Base-by-base conservation (phyloP, 768 basidiomycete species). In the Podaxis sp. region DNA sequence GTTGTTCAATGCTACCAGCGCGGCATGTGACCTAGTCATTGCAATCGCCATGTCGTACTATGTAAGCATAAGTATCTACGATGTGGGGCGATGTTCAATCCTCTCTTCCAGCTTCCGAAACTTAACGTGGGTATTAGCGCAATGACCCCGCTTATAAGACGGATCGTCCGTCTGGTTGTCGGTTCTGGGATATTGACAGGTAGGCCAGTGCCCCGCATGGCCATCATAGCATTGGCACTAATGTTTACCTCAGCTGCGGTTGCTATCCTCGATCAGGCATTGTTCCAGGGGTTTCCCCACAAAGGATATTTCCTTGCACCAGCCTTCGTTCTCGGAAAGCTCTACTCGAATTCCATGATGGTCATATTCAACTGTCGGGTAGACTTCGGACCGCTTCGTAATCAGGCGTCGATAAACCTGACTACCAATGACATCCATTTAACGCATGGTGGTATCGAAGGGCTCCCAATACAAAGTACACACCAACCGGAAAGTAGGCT, bases 1-100 rank as follows among this genome's bases (percentile, higher is more conserved):
- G 72, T 58, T 68, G 4, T 73, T 70, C 68, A 65, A 69, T 20
- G 60, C 63, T 1, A 66, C 63, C 10, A 69, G 67, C 7, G 72
- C 72, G 2, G n/a, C 64, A 5, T 65, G 63, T 46, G 69, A 73
- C 60, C 28, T 71, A 41, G 7, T 70, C 15, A 70, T 73, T 59
- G 69, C 70, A 8, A 48, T 60, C 4, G 57, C 63, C 36, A 71
- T 67, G 62, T 60, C 64, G 3, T 71, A 57, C 56, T 73, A 69
- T 46, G 49, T 73, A 40, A 50, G 68, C 44, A 56, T 15, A n/a
- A 17, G 12, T 22, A 37, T 26, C 36, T 38, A 1, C 30, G 20
- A 8, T 28, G 30, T 13, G 5, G 13, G 10, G 15, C 7, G 36
- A 56, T 20, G 4, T 56, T n/a, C 13, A 11, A 24, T 33, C 20